Conservation (phyloP, 768 basidiomycete genomes). For the Amanita rubescens region DNA sequence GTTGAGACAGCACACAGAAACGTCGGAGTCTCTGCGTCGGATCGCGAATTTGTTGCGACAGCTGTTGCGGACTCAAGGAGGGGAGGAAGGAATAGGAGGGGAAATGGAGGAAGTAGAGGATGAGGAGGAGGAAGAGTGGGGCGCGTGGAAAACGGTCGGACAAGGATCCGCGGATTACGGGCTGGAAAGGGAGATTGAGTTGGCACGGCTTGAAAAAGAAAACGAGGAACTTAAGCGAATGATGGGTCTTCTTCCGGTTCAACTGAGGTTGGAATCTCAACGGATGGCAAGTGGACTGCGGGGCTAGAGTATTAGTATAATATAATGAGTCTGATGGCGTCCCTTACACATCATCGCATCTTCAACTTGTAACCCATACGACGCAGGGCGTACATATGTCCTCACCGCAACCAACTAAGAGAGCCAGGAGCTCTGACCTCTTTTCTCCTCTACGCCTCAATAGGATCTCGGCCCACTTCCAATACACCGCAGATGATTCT, state of each 20-base stretch:
- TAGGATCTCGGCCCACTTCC: not conserved
- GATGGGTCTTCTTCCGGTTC: slow-evolving; percentile 34
- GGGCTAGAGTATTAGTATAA: not conserved
- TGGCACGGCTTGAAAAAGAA: slow-evolving; percentile 80
- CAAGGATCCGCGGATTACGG: slow-evolving; percentile 54
- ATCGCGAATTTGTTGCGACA: slow-evolving; percentile 64
- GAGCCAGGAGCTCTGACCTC: not conserved
- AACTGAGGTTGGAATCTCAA: slow-evolving; percentile 15
- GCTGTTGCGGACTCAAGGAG: slow-evolving; percentile 60
- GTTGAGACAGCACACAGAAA: slow-evolving; percentile 53
- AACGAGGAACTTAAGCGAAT: slow-evolving; percentile 75
- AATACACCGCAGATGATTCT: not conserved
- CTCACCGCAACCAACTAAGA: not conserved
- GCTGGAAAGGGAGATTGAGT: slow-evolving; percentile 86
- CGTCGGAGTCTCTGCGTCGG: slow-evolving; percentile 62
- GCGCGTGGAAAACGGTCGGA: slow-evolving; percentile 29
- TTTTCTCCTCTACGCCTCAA: not conserved
- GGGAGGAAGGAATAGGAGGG: slow-evolving; percentile 44
- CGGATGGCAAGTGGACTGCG: slow-evolving; percentile 35
- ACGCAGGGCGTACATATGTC: not conserved
- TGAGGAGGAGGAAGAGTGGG: slow-evolving; percentile 31
- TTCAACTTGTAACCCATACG: not conserved
- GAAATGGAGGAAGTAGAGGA: slow-evolving; percentile 20
- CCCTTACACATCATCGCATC: slow-evolving; percentile 3
- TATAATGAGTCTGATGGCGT: slow-evolving; percentile 3